Base-by-base conservation (phyloP, 352 stramenopile genomes). In the Elongisporangium anandrum region DNA sequence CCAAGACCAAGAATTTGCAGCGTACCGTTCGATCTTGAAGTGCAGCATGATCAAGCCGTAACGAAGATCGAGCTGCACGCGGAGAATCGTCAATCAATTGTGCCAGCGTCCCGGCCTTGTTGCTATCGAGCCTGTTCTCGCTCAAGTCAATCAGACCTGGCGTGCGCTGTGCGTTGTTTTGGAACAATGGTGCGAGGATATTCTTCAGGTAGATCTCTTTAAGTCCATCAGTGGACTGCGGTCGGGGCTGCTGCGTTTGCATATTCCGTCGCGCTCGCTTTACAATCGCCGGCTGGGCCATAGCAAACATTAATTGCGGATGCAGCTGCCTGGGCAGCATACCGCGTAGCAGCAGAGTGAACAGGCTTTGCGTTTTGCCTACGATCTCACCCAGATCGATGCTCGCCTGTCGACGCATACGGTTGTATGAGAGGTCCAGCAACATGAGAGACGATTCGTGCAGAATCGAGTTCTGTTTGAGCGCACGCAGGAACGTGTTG, bases 401-500 rank as follows among this genome's bases (percentile, higher is more conserved):
- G 41, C 76, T 85, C 19, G 84, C 79, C 19, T 73, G 65, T 9
- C 63, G 70, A 12, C 69, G 70, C 72, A 93, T 78, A 21, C 67
- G 68, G 47, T 88, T 91, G 73, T 87, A 87, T 17, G 81, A 92
- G 10, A 93, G 41, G 39, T 93, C 79, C 20, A 93, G 68, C 26
- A 71, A 29, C 9, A 62, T 19, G 10, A 93, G 75, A 5, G 81
- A 84, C 0, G 81, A 86, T 55, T 88, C 78, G 54, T 87, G 71
- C 16, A 93, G 70, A 7, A 87, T 65, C 15, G 66, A 77, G 63
- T 93, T 93, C 23, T 81, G 75, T 26, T 82, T 73, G 21, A 92
- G 72, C 15, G 74, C 69, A 45, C 81, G 68, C 13, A 85, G 59
- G 51, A 91, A 85, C 13, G 65, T 49, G 38, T 85, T 79, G 41